Evolutionary conservation across 176 grass and related monocot genomes (phyloP).

Genomic region (Oryza glumipatula): DNA sequence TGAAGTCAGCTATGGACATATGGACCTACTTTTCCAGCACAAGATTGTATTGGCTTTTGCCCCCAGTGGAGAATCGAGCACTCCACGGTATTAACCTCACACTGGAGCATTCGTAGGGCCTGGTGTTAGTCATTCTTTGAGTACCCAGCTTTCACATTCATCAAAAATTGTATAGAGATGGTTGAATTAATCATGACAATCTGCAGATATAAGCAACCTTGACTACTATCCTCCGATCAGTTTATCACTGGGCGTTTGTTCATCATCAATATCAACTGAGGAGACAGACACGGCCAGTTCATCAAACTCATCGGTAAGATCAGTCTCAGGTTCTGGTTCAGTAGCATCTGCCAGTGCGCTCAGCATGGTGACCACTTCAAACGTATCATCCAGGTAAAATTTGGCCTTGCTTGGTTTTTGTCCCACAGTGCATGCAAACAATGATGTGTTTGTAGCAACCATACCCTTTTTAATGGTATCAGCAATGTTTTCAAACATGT

Average conservation of each 20-base stretch:
- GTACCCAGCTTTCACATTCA: slow-evolving; percentile 36
- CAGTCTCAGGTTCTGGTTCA: slow-evolving; percentile 36
- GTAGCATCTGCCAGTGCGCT: slow-evolving; percentile 66
- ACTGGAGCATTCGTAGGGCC: slow-evolving; percentile 31
- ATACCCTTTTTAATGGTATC: slow-evolving; percentile 61
- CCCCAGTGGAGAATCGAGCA: slow-evolving; percentile 15
- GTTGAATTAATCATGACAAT: slow-evolving; percentile 48
- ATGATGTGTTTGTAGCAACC: slow-evolving; percentile 59
- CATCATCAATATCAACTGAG: slow-evolving; percentile 41
- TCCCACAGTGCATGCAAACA: slow-evolving; percentile 93
- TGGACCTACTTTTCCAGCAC: slow-evolving; percentile 44
- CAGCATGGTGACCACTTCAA: slow-evolving; percentile 86
- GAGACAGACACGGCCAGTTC: slow-evolving; percentile 24
- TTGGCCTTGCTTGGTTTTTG: slow-evolving; percentile 99
- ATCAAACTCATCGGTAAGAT: slow-evolving; percentile 22
- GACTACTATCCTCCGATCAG: slow-evolving; percentile 42
- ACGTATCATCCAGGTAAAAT: slow-evolving; percentile 96
- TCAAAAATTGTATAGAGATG: slow-evolving; percentile 40
- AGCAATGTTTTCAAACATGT: slow-evolving; percentile 93
- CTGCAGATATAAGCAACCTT: slow-evolving; percentile 25
- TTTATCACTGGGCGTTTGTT: slow-evolving; percentile 44
- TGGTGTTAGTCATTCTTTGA: slow-evolving; percentile 42
- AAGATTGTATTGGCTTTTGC: background rate
- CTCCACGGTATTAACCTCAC: slow-evolving; percentile 20
- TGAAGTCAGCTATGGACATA: slow-evolving; percentile 57